Evolutionary conservation across 768 basidiomycete species (phyloP).

Genomic region (Tricholoma sp.): DNA sequence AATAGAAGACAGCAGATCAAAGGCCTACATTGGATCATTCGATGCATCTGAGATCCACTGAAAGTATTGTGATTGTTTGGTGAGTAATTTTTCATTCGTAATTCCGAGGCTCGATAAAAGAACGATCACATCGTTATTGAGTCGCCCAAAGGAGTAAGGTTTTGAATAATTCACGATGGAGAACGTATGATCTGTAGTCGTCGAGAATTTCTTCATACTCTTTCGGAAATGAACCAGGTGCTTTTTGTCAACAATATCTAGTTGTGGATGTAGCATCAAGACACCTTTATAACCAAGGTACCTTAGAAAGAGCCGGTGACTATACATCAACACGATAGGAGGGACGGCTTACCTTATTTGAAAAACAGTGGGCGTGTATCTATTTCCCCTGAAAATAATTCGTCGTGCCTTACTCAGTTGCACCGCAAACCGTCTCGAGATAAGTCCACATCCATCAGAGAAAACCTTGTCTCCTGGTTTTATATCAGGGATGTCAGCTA

Average conservation of each 20-base stretch:
- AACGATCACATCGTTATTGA: constrained; percentile 68
- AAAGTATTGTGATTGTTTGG: constrained; percentile 55
- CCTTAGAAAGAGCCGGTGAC: constrained; percentile 24
- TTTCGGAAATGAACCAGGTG: constrained; percentile 54
- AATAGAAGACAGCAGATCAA: constrained; percentile 52
- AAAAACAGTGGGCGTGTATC: constrained; percentile 58
- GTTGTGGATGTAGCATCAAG: constrained; percentile 57
- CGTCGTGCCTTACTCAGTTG: constrained; percentile 49
- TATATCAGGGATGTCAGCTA: constrained; percentile 56
- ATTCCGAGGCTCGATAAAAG: constrained; percentile 62
- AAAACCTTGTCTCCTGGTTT: constrained; percentile 51
- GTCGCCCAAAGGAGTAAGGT: constrained; percentile 58
- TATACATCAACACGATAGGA: neutral
- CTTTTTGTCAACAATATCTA: constrained; percentile 38
- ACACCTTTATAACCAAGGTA: constrained; percentile 74
- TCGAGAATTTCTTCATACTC: constrained; percentile 68
- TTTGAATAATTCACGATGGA: constrained; percentile 62
- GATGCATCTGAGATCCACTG: constrained; percentile 52
- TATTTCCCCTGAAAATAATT: constrained; percentile 46
- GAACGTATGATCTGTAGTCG: constrained; percentile 52
- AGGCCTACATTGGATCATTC: constrained; percentile 39
- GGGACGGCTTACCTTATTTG: constrained; percentile 48
- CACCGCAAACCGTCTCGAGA: constrained; percentile 45
- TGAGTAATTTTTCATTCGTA: constrained; percentile 44
- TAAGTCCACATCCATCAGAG: constrained; percentile 68